phyloP scores from a whole-genome alignment of 2,329 filamentous ascomycete genomes.

The Monilinia aucupariae region DNA sequence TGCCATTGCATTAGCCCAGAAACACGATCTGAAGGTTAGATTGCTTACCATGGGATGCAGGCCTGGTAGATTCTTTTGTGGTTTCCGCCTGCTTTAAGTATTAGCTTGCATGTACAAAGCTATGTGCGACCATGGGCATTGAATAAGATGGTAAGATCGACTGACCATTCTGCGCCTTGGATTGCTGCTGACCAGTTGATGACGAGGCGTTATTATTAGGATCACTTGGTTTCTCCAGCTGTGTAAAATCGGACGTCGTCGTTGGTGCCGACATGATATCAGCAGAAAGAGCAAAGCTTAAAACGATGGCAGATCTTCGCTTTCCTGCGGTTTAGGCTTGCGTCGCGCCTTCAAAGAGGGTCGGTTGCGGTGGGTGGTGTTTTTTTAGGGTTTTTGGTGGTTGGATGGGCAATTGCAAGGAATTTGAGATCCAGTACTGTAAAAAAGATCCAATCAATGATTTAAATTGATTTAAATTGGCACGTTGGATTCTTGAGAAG shows the following conservation, averaged over 20 bases:
- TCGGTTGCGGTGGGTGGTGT: too few relatives aligned
- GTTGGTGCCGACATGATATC: conserved; percentile 11
- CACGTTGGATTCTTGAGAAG: not conserved
- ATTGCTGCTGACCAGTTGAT: conserved; percentile 10
- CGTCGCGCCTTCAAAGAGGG: conserved; percentile 4
- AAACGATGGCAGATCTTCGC: conserved; percentile 17
- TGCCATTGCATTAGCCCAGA: not conserved
- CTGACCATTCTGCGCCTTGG: conserved; percentile 12
- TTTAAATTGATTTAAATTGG: not conserved
- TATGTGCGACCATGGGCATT: conserved; percentile 8
- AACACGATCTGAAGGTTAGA: too few relatives aligned
- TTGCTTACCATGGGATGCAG: conserved; percentile 42
- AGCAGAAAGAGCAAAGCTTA: not conserved
- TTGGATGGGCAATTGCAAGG: too few relatives aligned
- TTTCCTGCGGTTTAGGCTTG: conserved; percentile 24
- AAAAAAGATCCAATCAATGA: not conserved
- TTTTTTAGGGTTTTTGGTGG: too few relatives aligned
- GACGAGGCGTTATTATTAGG: not conserved
- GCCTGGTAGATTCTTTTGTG: conserved; percentile 35
- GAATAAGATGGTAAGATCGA: not conserved
- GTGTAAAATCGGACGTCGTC: conserved; percentile 9
- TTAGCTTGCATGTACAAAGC: conserved; percentile 5
- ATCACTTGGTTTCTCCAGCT: conserved; percentile 11
- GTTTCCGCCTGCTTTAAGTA: conserved; percentile 7
- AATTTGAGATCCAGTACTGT: too few relatives aligned